Evolutionary conservation across 2,329 filamentous ascomycete genomes (phyloP).

Genomic region (Aspergillus brasiliensis): DNA sequence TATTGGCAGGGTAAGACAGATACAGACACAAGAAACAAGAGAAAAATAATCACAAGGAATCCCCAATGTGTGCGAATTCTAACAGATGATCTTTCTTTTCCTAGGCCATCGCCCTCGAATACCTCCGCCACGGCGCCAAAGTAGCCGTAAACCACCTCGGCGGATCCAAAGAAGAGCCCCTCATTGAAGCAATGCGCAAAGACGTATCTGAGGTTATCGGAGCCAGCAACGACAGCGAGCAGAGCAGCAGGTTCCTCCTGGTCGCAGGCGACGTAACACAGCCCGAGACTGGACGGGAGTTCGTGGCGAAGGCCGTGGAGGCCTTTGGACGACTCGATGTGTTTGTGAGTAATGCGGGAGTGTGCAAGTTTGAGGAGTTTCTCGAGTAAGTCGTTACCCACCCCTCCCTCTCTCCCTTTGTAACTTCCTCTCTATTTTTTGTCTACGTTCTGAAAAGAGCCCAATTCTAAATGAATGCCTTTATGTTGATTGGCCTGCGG

Average conservation of each 20-base stretch:
- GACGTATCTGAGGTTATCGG: conserved; percentile 32
- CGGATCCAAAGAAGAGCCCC: conserved; percentile 31
- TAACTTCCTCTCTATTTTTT: not conserved
- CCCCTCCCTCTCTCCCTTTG: not conserved
- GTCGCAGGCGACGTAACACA: conserved; percentile 77
- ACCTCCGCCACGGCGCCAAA: conserved; percentile 73
- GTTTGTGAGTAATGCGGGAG: conserved; percentile 85
- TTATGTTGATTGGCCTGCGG: too few species aligned
- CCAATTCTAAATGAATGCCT: too few species aligned
- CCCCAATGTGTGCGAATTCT: not conserved
- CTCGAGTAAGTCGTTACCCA: conserved; percentile 59
- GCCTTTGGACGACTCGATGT: conserved; percentile 63
- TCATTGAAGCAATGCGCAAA: conserved; percentile 33
- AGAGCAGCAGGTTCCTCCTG: conserved; percentile 56
- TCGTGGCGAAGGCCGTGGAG: conserved; percentile 68
- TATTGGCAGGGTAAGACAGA: conserved; percentile 64
- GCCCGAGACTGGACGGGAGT: conserved; percentile 67
- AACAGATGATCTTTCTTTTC: not conserved
- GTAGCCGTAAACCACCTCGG: conserved; percentile 81
- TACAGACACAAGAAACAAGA: too few species aligned
- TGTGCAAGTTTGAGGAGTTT: conserved; percentile 88
- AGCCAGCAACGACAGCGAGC: conserved; percentile 20
- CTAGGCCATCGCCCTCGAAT: conserved; percentile 75
- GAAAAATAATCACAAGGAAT: too few species aligned
- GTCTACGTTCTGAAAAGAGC: conserved; percentile 34